Base-by-base conservation (phyloP, 495 filamentous ascomycete genomes). In the Penicillium lagena region DNA sequence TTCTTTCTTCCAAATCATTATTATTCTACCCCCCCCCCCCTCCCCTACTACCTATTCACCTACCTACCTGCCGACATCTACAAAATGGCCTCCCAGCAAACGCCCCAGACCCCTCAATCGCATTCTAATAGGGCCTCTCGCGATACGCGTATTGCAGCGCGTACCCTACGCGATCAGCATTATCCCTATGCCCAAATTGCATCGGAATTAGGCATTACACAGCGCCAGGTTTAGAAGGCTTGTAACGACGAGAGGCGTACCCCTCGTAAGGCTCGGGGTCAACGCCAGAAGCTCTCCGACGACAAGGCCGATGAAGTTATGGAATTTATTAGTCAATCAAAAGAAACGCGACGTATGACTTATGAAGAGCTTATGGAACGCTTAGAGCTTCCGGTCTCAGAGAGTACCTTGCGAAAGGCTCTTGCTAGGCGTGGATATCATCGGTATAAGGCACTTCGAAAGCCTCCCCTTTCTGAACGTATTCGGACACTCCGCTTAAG, bases 391-490 rank as follows among this genome's bases (percentile, higher is more conserved):
- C n/a, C 51, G 17, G 52, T 50, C 43, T 34, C 44, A 8, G 38
- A 15, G 7, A 42, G 9, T 0, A 51, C 59, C 2, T 39, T 66
- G 31, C n/a, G 46, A 28, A 40, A 22, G 17, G 49, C 56, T 2
- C 51, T 65, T 31, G 50, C 51, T 43, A 65, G 50, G 48, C 43
- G 55, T 50, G 62, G 55, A 29, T 66, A 53, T 59, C 31, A 43
- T 10, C 53, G 55, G 11, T 51, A 47, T 39, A 47, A 50, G 34
- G 52, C 57, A 39, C 42, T 55, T 31, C 37, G 35, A 42, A 63
- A 63, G 45, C 49, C 45, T 34, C 35, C 42, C 34, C 17, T 55
- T 10, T 37, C 47, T 12, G 32, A 55, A 27, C 33, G 43, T 12
- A 41, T 46, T 47, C 14, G 28, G 47, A 15, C 4, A 42, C 13